Evolutionary conservation across 2,329 filamentous ascomycete genomes (phyloP).

Genomic region (Xylaria sp.): DNA sequence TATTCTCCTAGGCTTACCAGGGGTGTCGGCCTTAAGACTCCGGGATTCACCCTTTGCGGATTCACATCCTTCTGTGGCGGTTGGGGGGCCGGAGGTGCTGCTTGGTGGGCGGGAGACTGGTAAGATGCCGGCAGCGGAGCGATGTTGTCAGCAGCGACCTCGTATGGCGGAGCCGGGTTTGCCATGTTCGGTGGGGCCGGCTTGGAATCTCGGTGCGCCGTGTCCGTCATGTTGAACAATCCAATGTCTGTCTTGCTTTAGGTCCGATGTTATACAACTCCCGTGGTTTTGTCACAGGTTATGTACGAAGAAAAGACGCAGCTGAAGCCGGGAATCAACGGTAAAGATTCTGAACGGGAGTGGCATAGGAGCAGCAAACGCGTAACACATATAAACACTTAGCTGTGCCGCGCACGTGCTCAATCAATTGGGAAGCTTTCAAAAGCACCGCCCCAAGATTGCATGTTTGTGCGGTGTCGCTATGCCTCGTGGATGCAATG

Average conservation of each 20-base stretch:
- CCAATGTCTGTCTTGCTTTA: neutral
- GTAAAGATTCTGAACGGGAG: neutral
- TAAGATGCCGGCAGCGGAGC: neutral
- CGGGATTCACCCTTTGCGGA: too few relatives aligned
- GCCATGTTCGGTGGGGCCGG: too few relatives aligned
- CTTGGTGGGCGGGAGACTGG: neutral
- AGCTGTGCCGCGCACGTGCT: too few relatives aligned
- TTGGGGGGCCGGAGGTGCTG: neutral
- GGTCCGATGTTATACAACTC: too few relatives aligned
- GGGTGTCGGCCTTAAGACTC: neutral
- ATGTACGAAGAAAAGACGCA: neutral
- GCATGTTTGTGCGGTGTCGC: too few relatives aligned
- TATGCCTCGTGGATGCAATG: too few relatives aligned
- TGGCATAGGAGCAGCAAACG: neutral
- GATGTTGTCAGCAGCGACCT: neutral
- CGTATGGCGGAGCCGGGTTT: neutral
- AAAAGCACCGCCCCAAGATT: too few relatives aligned
- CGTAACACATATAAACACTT: neutral
- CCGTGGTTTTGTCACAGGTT: too few relatives aligned
- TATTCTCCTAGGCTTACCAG: neutral
- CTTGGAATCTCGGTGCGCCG: neutral
- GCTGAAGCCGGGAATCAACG: neutral
- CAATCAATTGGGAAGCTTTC: too few relatives aligned
- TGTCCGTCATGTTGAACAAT: neutral
- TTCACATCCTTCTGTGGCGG: neutral